Evolutionary conservation across 331 rosid genomes (phyloP).

Genomic region (Acacia concinna): DNA sequence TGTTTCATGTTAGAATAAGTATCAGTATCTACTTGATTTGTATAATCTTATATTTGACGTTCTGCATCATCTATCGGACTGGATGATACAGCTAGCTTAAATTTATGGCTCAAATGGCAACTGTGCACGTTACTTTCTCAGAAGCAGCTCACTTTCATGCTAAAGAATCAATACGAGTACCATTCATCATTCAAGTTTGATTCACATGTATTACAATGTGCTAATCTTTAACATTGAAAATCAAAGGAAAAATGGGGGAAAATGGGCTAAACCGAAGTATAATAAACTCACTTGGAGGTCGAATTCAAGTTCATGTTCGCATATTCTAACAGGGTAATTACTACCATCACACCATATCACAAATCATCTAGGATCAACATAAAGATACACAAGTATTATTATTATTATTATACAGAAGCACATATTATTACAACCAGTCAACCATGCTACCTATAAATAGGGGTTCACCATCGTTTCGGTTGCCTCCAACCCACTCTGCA

Average conservation of each 20-base stretch:
- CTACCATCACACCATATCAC: neutral
- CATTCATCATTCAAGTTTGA: too few species aligned
- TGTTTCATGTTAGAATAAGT: slow-evolving; percentile 31
- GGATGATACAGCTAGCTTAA: neutral
- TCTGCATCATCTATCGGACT: slow-evolving; percentile 7
- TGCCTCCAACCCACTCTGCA: neutral
- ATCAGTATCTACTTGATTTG: slow-evolving; percentile 32
- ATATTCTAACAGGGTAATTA: neutral
- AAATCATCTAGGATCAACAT: neutral
- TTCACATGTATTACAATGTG: neutral
- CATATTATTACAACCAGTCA: neutral
- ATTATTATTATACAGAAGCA: neutral
- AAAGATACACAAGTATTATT: neutral
- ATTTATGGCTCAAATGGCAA: neutral
- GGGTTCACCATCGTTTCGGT: neutral
- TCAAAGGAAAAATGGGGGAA: neutral
- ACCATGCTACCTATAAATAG: neutral
- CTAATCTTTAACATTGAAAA: neutral
- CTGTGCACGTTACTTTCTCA: neutral
- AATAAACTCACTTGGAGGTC: neutral
- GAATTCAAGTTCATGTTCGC: neutral
- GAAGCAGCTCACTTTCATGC: neutral
- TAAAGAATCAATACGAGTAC: neutral
- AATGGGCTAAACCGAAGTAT: neutral
- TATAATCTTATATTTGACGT: slow-evolving; percentile 21